Evolutionary conservation across 192 early-diverging fungal species (phyloP).

Genomic region (Fimicolochytrium jonesii): DNA sequence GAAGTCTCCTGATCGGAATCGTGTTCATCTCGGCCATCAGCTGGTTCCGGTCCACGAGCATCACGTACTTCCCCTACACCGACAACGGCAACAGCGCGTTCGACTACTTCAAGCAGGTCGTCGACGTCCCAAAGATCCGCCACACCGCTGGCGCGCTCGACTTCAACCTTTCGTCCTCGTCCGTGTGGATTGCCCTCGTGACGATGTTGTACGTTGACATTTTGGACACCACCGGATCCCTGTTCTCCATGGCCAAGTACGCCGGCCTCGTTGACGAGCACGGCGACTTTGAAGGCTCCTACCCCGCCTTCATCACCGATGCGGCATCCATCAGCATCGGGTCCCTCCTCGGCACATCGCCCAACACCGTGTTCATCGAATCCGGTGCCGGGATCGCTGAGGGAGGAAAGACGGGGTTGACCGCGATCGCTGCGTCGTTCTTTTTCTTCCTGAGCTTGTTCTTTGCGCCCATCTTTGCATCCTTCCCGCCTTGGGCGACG

Average conservation of each 20-base stretch:
- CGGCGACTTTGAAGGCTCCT: constrained; percentile 78
- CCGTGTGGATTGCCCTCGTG: constrained; percentile 76
- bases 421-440: constrained; percentile 61
- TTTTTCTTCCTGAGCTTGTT: constrained; percentile 74
- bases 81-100: constrained; percentile 55
- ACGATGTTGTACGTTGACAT: constrained; percentile 86
- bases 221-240: constrained; percentile 78
- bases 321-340: constrained; percentile 64
- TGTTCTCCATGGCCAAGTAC: constrained; percentile 82
- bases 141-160: constrained; percentile 53
- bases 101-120: constrained; percentile 45
- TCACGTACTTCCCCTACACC: constrained; percentile 77
- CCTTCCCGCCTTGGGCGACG: constrained; percentile 81
- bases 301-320: constrained; percentile 70
- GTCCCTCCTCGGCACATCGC: constrained; percentile 67
- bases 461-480: constrained; percentile 80
- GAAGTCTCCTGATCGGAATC: constrained; percentile 69
- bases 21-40: constrained; percentile 65
- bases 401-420: constrained; percentile 74
- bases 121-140: constrained; percentile 21
- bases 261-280: constrained; percentile 70
- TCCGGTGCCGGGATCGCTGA: constrained; percentile 79
- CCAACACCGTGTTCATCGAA: constrained; percentile 76
- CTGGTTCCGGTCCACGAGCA: constrained; percentile 61
- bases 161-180: constrained; percentile 55